Conservation (phyloP, 2,329 filamentous ascomycete species). For the Epichloe brachyelytri region DNA sequence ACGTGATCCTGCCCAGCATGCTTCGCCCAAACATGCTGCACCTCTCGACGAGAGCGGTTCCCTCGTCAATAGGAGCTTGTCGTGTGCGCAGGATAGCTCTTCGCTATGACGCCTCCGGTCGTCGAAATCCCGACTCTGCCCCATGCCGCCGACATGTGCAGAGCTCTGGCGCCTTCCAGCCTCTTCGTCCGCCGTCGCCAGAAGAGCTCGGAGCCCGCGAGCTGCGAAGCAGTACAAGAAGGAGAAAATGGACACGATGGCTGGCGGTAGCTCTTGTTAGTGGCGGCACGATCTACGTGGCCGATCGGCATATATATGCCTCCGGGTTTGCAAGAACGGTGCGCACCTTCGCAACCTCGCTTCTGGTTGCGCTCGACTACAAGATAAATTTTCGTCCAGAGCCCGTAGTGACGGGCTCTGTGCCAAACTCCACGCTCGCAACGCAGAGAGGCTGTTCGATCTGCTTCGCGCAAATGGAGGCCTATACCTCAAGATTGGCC, state of each 20-base stretch:
- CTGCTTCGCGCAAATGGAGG: constrained; percentile 80
- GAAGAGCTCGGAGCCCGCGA: constrained; percentile 61
- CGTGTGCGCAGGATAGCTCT: constrained; percentile 6
- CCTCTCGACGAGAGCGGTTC: constrained; percentile 8
- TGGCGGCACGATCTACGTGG: constrained; percentile 48
- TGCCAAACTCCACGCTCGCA: constrained; percentile 69
- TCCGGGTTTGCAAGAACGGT: constrained; percentile 65
- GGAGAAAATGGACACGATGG: constrained; percentile 63
- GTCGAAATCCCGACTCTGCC: neutral
- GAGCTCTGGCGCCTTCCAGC: constrained; percentile 38
- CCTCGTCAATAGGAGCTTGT: constrained; percentile 6
- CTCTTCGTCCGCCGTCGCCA: constrained; percentile 65
- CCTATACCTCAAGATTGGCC: constrained; percentile 92
- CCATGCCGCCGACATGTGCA: constrained; percentile 15
- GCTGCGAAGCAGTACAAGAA: constrained; percentile 59
- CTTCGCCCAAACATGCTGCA: constrained; percentile 16
- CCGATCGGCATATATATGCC: constrained; percentile 67
- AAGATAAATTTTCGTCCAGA: constrained; percentile 87
- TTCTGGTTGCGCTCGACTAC: constrained; percentile 81
- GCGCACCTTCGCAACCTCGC: constrained; percentile 67
- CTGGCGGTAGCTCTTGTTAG: constrained; percentile 48
- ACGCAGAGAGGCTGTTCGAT: constrained; percentile 70
- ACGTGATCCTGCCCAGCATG: constrained; percentile 13
- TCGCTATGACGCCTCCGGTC: constrained; percentile 4
- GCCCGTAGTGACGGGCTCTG: constrained; percentile 59